Conservation (phyloP, 1,284 basidiomycete genomes). For the Trametes sp. region DNA sequence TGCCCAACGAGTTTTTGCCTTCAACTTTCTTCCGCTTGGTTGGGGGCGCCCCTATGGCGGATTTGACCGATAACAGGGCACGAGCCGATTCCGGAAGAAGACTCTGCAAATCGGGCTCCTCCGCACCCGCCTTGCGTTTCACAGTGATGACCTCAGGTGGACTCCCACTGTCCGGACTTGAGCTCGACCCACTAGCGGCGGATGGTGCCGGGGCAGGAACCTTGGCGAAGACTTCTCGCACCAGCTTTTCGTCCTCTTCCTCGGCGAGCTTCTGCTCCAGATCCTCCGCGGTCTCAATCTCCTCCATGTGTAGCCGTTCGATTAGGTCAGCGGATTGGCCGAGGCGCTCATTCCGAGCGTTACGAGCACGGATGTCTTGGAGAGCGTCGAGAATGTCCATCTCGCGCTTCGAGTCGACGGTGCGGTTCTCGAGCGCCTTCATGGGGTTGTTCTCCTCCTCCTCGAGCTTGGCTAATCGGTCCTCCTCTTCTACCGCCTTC, state of each 20-base stretch:
- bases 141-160: constrained; percentile 64
- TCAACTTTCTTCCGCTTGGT: constrained; percentile 73
- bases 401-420: constrained; percentile 91
- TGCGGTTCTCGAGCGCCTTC: constrained; percentile 94
- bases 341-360: constrained; percentile 89
- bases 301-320: constrained; percentile 63
- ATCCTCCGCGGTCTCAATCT: constrained; percentile 76
- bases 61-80: constrained; percentile 57
- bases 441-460: constrained; percentile 96
- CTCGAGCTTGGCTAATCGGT: constrained; percentile 79
- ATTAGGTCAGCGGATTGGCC: constrained; percentile 72
- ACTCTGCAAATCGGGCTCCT: constrained; percentile 74
- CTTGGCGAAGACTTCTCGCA: constrained; percentile 87
- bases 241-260: constrained; percentile 92
- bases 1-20: constrained; percentile 70
- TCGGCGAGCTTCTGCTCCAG: constrained; percentile 71
- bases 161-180: constrained; percentile 32
- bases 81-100: constrained; percentile 79
- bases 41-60: constrained; percentile 46
- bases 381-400: constrained; percentile 99
- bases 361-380: constrained; percentile 93
- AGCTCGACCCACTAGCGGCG: constrained; percentile 30
- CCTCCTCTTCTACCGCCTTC: constrained; percentile 74
- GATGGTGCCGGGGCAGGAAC: constrained; percentile 54
- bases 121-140: constrained; percentile 80